Conservation (phyloP, 306 rosid species). For the Pyrus communis region DNA sequence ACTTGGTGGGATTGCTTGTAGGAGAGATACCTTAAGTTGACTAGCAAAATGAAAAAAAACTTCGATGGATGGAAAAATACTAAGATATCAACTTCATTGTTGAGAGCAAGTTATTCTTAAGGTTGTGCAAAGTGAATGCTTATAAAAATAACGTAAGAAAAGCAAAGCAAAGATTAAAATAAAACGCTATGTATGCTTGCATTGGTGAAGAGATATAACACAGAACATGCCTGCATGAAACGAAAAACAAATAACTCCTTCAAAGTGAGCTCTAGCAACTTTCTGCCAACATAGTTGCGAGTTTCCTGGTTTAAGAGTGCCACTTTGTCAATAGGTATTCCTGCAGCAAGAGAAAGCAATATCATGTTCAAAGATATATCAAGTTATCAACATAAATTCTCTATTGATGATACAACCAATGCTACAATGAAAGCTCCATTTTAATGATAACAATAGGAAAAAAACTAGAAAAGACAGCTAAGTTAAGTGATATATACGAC, state of each 20-base stretch:
- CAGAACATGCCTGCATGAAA: conserved; percentile 83
- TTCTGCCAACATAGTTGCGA: conserved; percentile 77
- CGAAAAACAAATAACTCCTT: conserved; percentile 67
- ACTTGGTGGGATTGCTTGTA: not conserved
- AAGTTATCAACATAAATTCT: not conserved
- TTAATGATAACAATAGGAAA: not conserved
- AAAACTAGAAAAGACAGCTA: not conserved
- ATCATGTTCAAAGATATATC: conserved; percentile 3
- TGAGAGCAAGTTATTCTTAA: not conserved
- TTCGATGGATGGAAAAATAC: conserved; percentile 1
- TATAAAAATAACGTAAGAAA: not conserved
- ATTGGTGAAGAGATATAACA: not conserved
- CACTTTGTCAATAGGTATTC: conserved; percentile 87
- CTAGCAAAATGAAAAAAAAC: not conserved
- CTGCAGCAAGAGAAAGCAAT: conserved; percentile 45
- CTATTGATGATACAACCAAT: conserved; percentile 2
- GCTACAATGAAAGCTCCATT: not conserved
- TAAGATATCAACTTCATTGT: not conserved
- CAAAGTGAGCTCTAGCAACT: conserved; percentile 80
- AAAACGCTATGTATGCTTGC: not conserved
- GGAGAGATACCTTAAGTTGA: not conserved
- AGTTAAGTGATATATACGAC: not conserved
- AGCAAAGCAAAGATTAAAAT: conserved; percentile 8
- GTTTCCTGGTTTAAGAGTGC: conserved; percentile 75
- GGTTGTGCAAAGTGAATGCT: not conserved